phyloP scores from a whole-genome alignment of 2,329 filamentous ascomycete genomes.

The Teratosphaeria epicoccoides region DNA sequence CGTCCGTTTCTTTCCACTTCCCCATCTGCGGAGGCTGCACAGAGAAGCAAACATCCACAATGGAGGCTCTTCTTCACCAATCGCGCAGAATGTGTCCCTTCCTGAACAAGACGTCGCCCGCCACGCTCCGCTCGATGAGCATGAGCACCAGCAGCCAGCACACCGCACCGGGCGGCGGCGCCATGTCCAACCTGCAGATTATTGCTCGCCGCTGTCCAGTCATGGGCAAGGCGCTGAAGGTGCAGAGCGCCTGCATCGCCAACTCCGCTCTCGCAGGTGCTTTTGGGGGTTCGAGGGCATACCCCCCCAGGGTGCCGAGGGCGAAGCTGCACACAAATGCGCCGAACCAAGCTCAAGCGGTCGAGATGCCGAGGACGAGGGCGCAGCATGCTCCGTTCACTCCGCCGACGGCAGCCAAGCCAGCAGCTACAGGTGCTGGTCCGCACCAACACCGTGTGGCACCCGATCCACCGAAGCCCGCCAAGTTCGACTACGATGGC shows the following conservation, averaged over 20 bases:
- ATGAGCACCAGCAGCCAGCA: constrained; percentile 56
- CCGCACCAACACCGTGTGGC: constrained; percentile 29
- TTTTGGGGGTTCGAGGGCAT: constrained; percentile 40
- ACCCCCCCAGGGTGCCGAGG: constrained; percentile 44
- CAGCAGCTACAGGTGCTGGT: constrained; percentile 1
- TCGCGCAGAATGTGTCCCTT: constrained; percentile 97
- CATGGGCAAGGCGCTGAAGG: constrained; percentile 87
- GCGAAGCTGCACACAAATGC: constrained; percentile 74
- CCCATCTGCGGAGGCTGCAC: neutral
- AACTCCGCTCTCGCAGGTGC: constrained; percentile 37
- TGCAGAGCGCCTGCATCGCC: constrained; percentile 53
- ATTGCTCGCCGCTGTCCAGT: constrained; percentile 91
- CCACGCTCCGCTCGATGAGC: constrained; percentile 80
- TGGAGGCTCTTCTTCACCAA: constrained; percentile 92
- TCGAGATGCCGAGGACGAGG: constrained; percentile 42
- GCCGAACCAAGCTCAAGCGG: constrained; percentile 64
- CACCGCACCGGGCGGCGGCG: constrained; percentile 61
- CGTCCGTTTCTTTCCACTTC: neutral
- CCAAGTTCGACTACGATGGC: constrained; percentile 76
- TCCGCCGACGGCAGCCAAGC: constrained; percentile 6
- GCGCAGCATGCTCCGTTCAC: constrained; percentile 14
- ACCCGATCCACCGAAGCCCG: constrained; percentile 37
- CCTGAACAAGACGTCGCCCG: constrained; percentile 84
- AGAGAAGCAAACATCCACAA: constrained; percentile 32
- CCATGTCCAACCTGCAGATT: constrained; percentile 94